phyloP scores from a whole-genome alignment of 371 early-diverging fungal species.

The Catenaria anguillulae region DNA sequence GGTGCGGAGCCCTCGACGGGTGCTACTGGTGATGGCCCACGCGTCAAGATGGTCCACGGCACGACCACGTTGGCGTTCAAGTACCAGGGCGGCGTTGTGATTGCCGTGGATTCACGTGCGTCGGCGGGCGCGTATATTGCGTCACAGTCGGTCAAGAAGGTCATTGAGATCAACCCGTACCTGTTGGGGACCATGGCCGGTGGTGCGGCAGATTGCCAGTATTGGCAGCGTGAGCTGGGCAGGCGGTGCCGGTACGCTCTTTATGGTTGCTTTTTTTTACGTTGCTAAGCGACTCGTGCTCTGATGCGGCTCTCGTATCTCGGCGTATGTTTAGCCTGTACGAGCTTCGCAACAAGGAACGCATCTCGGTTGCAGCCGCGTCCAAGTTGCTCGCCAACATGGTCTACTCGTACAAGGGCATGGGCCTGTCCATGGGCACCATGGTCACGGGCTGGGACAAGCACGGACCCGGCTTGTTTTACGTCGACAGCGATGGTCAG shows the following conservation, averaged over 20 bases:
- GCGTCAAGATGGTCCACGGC: slow-evolving; percentile 88
- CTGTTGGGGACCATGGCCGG: slow-evolving; percentile 99
- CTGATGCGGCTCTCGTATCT: too few relatives aligned
- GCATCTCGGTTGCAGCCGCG: slow-evolving; percentile 98
- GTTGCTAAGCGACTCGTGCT: neutral
- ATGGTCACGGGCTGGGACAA: slow-evolving; percentile 99
- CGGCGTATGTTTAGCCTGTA: slow-evolving; percentile 43
- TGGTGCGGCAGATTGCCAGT: slow-evolving; percentile 99
- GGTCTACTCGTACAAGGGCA: slow-evolving; percentile 96
- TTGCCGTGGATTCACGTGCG: slow-evolving; percentile 99
- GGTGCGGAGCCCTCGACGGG: slow-evolving; percentile 1
- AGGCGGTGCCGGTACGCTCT: slow-evolving; percentile 64
- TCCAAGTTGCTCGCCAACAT: slow-evolving; percentile 92
- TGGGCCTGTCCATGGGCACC: slow-evolving; percentile 99
- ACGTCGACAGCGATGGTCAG: slow-evolving; percentile 96
- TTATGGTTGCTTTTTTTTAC: neutral
- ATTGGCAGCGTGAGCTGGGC: slow-evolving; percentile 98
- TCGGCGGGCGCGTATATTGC: slow-evolving; percentile 98
- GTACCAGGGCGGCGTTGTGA: slow-evolving; percentile 92
- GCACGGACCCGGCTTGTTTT: slow-evolving; percentile 90
- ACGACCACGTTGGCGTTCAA: slow-evolving; percentile 99
- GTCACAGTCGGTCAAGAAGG: slow-evolving; percentile 97
- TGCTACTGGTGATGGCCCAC: slow-evolving; percentile 14
- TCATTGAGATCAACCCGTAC: slow-evolving; percentile 99
- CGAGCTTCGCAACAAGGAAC: slow-evolving; percentile 94